phyloP scores from a whole-genome alignment of 1,284 basidiomycete genomes.

The Tetrapyrgos nigripes region DNA sequence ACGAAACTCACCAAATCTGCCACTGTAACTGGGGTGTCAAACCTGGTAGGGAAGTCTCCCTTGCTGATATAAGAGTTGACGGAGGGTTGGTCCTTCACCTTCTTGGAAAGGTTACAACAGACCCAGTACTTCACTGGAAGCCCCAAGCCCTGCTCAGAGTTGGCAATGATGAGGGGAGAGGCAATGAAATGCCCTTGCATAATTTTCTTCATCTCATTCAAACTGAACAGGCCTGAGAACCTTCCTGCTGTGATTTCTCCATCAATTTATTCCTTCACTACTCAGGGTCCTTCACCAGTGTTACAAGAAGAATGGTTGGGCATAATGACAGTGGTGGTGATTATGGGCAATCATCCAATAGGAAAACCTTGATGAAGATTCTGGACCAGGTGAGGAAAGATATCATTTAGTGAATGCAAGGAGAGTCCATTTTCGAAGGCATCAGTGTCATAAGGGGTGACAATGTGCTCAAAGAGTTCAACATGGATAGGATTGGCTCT shows the following conservation, averaged over 20 bases:
- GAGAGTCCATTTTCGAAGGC: not conserved
- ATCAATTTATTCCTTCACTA: conserved; percentile 3
- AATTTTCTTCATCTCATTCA: conserved; percentile 21
- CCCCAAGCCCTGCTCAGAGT: conserved; percentile 22
- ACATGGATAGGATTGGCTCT: not conserved
- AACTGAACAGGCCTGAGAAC: conserved; percentile 3
- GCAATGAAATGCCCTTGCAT: too few relatives aligned
- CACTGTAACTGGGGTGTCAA: conserved; percentile 18
- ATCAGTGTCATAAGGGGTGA: conserved; percentile 1
- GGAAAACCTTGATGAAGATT: conserved; percentile 20
- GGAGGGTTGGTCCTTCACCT: conserved; percentile 12
- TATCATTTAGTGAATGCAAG: conserved; percentile 8
- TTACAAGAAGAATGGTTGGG: conserved; percentile 9
- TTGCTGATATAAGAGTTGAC: conserved; percentile 39
- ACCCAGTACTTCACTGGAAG: conserved; percentile 25
- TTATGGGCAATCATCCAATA: conserved; percentile 20
- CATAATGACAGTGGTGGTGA: conserved; percentile 10
- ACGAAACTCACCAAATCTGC: not conserved
- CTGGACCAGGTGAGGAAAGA: conserved; percentile 35
- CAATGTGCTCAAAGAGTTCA: not conserved
- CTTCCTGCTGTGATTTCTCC: not conserved
- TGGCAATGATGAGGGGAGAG: conserved; percentile 22
- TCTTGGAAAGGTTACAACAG: conserved; percentile 32
- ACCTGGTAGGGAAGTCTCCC: conserved; percentile 36
- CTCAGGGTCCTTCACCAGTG: not conserved